A percentile compares a stretch with the other conserved stretches of the same genome.
These are phyloP conservation scores for Lasiodiplodia citricola DNA, from an alignment of 2,329 filamentous ascomycete genomes.

Conservation along the genomic window DNA sequence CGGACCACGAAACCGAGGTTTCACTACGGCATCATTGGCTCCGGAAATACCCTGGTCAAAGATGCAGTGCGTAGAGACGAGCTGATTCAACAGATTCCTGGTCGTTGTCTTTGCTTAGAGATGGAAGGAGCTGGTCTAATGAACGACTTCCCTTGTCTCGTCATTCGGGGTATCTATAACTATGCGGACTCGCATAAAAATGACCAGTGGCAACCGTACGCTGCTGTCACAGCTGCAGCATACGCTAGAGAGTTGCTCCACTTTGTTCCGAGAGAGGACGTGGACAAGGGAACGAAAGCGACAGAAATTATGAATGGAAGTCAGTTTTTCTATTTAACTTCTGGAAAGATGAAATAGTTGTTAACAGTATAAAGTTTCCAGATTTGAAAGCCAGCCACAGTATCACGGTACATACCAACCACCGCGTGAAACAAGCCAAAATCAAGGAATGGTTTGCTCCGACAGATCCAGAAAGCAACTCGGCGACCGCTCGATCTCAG, in stretches of 20 bases:
- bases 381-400: neutral
- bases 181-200: conserved; percentile 38
- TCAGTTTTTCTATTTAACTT: neutral
- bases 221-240: conserved; percentile 31
- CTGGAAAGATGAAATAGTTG: neutral
- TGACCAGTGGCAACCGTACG: conserved; percentile 33
- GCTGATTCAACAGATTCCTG: neutral
- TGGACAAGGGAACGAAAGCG: neutral
- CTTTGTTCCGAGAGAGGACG: neutral
- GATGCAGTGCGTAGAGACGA: neutral
- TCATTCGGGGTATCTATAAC: conserved; percentile 36
- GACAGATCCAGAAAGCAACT: neutral
- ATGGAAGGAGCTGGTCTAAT: conserved; percentile 30
- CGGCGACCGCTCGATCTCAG: neutral
- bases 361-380: neutral
- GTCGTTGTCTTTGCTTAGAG: conserved; percentile 30
- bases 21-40: conserved; percentile 16
- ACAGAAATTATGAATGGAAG: neutral
- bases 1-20: neutral
- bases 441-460: neutral
- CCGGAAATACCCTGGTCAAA: conserved; percentile 1
- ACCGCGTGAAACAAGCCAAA: neutral
- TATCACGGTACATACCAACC: neutral
- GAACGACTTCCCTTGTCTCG: conserved; percentile 34
- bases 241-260: conserved; percentile 31